These are phyloP conservation scores for Ophiosphaerella herpotricha DNA, from an alignment of 2,329 filamentous ascomycete genomes.

Conservation along the genomic window DNA sequence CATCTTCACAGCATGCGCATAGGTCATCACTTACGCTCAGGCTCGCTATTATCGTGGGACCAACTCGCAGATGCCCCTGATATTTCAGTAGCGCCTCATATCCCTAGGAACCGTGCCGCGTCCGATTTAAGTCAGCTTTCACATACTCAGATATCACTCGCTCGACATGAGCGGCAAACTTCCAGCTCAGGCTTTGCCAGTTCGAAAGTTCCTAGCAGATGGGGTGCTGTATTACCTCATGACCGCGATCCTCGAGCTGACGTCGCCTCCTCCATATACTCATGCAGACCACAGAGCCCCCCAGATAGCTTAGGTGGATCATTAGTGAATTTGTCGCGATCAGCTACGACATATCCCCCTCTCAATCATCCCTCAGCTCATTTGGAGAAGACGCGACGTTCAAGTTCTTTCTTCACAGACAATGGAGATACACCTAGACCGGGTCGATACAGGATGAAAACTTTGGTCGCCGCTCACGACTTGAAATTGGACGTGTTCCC, in stretches of 20 bases:
- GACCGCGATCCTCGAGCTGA: constrained; percentile 18
- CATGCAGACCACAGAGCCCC: constrained; percentile 45
- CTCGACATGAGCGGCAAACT: constrained; percentile 33
- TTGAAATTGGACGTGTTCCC: not conserved
- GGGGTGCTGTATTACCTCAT: constrained; percentile 41
- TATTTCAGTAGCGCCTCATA: constrained; percentile 15
- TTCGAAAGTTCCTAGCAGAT: constrained; percentile 41
- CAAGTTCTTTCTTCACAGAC: constrained; percentile 28
- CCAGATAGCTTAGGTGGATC: constrained; percentile 35
- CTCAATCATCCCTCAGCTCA: constrained; percentile 15
- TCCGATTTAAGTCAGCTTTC: constrained; percentile 28
- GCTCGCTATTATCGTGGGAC: constrained; percentile 47
- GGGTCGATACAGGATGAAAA: constrained; percentile 13
- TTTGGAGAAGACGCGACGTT: constrained; percentile 15
- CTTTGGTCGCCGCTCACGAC: constrained; percentile 5
- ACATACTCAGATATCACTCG: constrained; percentile 7
- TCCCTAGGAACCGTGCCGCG: constrained; percentile 17
- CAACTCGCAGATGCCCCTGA: constrained; percentile 29
- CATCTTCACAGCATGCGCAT: constrained; percentile 53
- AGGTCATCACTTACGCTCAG: constrained; percentile 51
- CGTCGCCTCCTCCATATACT: constrained; percentile 48
- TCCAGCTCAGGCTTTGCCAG: constrained; percentile 46
- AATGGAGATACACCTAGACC: constrained; percentile 32
- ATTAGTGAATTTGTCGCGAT: constrained; percentile 21
- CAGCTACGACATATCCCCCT: constrained; percentile 6